Percentiles rank a stretch among this genome's conserved stretches.
Conservation (phyloP, 202 grass and related monocot species). For the Hordeum pubiflorum region DNA sequence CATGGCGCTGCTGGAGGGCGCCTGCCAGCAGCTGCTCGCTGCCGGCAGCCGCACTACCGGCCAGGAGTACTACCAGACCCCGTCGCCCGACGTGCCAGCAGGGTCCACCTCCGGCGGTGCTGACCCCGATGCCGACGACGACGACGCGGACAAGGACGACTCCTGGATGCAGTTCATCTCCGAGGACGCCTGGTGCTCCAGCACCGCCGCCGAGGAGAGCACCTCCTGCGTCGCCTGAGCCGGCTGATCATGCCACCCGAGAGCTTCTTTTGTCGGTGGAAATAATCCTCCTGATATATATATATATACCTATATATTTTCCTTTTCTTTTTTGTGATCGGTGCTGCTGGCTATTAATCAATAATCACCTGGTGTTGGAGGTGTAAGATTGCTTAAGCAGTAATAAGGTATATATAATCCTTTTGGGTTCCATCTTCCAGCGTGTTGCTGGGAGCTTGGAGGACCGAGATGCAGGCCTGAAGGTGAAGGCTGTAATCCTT, state of each 20-base stretch:
- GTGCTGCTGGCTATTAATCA: slow-evolving; percentile 29
- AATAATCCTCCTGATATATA: slow-evolving; percentile 11
- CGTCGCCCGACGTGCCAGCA: slow-evolving; percentile 59
- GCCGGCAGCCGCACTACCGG: slow-evolving; percentile 22
- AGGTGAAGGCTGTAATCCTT: slow-evolving; percentile 42
- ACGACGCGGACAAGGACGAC: slow-evolving; percentile 77
- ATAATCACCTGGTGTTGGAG: slow-evolving; percentile 21
- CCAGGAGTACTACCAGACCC: slow-evolving; percentile 57
- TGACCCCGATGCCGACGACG: slow-evolving; percentile 30
- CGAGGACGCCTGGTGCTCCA: slow-evolving; percentile 78
- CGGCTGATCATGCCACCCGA: slow-evolving; percentile 5
- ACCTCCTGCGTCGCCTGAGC: slow-evolving; percentile 41
- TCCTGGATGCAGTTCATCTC: slow-evolving; percentile 99
- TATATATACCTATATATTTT: slow-evolving; percentile 3
- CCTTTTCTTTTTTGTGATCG: slow-evolving; percentile 11
- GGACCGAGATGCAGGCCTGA: slow-evolving; percentile 19
- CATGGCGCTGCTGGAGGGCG: slow-evolving; percentile 51
- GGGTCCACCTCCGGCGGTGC: slow-evolving; percentile 49
- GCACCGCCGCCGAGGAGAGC: slow-evolving; percentile 42
- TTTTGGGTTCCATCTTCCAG: slow-evolving; percentile 31
- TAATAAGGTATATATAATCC: slow-evolving; percentile 39
- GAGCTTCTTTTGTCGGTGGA: slow-evolving; percentile 10
- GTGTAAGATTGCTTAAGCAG: slow-evolving; percentile 25
- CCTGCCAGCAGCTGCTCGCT: slow-evolving; percentile 39
- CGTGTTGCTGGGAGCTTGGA: slow-evolving; percentile 40